A percentile compares a stretch with the other conserved stretches of the same genome.
Evolutionary conservation across 169 alveolate genomes (phyloP).

Genomic region (Plasmodium falciparum): DNA sequence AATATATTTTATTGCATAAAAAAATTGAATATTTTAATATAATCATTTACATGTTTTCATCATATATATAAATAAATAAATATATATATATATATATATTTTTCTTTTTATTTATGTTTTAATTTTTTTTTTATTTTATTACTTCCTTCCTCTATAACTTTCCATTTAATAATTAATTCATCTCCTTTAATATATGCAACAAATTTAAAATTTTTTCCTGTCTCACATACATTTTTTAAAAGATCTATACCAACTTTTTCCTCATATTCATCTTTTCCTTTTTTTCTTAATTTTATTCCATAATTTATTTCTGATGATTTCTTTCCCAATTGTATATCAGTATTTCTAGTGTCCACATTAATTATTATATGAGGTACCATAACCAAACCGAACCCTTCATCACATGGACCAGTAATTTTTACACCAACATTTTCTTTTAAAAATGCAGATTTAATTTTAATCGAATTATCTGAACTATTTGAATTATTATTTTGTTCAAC

Average conservation of each 20-base stretch:
- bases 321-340: conserved; percentile 3
- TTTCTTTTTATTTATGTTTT: not conserved
- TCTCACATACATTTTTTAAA: conserved; percentile 2
- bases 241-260: too few relatives aligned
- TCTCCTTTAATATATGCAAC: conserved; percentile 13
- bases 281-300: not conserved
- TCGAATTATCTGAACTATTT: not conserved
- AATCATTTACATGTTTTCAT: too few relatives aligned
- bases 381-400: conserved; percentile 2
- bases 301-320: not conserved
- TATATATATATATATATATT: too few relatives aligned
- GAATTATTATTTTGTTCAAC: not conserved
- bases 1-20: too few relatives aligned
- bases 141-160: conserved; percentile 1
- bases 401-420: conserved; percentile 10
- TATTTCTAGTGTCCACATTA: conserved; percentile 15
- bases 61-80: too few relatives aligned
- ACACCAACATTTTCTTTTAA: conserved; percentile 10
- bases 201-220: conserved; percentile 18
- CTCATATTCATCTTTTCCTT: not conserved
- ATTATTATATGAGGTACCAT: conserved; percentile 21
- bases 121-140: not conserved
- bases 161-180: conserved; percentile 19
- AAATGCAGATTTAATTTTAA: not conserved
- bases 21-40: too few relatives aligned